phyloP scores from a whole-genome alignment of 805 yeast species.

The Teunomyces lycoperdinae region DNA sequence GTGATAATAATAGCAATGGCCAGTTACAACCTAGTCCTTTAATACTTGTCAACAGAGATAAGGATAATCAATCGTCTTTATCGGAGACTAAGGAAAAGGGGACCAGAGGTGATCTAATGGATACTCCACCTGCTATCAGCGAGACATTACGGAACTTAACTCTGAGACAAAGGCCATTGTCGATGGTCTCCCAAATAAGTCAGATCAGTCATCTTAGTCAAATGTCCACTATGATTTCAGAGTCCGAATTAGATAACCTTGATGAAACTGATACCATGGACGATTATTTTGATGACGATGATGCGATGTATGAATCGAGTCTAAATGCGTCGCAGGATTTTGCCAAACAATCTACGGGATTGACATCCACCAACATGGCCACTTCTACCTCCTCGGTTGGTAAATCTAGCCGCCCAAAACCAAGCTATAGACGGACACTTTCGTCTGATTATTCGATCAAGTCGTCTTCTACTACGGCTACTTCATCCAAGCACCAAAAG shows the following conservation, averaged over 20 bases:
- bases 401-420: background rate
- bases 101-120: background rate
- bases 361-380: slow-evolving; percentile 2
- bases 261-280: slow-evolving; percentile 40
- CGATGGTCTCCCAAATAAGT: slow-evolving; percentile 39
- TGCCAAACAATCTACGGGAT: slow-evolving; percentile 8
- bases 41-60: background rate
- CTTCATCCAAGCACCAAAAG: slow-evolving; percentile 18
- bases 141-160: slow-evolving; percentile 3
- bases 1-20: background rate
- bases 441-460: slow-evolving; percentile 38
- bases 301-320: slow-evolving; percentile 37
- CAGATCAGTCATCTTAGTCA: slow-evolving; percentile 42
- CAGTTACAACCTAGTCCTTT: background rate
- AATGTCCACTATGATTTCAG: slow-evolving; percentile 41
- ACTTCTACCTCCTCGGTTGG: slow-evolving; percentile 1
- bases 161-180: slow-evolving; percentile 34
- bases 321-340: slow-evolving; percentile 33
- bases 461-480: slow-evolving; percentile 27
- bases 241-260: slow-evolving; percentile 37
- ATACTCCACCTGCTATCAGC: background rate
- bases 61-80: background rate
- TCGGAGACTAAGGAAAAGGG: slow-evolving; percentile 1
- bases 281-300: slow-evolving; percentile 34
- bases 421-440: slow-evolving; percentile 19